These are phyloP conservation scores for Tritrichomonas foetus DNA, from an alignment of 208 protist species.

Conservation along the genomic window DNA sequence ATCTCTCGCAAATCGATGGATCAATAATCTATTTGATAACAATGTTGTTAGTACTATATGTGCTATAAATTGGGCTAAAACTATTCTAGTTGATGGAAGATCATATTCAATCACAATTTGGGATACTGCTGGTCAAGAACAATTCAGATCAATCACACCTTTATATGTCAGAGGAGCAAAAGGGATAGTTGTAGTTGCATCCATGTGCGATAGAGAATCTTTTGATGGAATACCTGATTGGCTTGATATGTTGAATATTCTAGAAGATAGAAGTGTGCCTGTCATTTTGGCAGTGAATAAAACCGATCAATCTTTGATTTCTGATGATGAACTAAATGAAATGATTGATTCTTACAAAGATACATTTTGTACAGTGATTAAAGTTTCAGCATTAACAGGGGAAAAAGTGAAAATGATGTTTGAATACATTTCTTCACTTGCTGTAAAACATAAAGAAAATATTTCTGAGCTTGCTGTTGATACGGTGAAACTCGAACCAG, in stretches of 20 bases:
- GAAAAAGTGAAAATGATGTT: too few relatives aligned
- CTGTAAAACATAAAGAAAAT: too few relatives aligned
- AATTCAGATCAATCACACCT: not conserved
- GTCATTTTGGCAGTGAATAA: not conserved
- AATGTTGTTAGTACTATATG: not conserved
- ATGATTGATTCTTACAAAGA: too few relatives aligned
- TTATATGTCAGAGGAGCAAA: not conserved
- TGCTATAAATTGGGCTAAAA: not conserved
- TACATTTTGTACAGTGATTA: too few relatives aligned
- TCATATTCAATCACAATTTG: not conserved
- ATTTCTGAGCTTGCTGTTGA: too few relatives aligned
- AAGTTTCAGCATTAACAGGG: too few relatives aligned
- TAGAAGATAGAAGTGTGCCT: not conserved
- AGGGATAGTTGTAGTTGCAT: not conserved
- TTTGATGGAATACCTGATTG: not conserved
- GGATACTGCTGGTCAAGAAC: conserved; percentile 20
- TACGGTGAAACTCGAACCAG: too few relatives aligned
- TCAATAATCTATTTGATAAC: not conserved
- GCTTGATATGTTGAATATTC: not conserved
- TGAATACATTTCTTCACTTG: too few relatives aligned
- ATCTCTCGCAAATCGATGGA: not conserved
- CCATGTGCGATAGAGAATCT: not conserved
- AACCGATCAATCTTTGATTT: too few relatives aligned
- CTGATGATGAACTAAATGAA: too few relatives aligned
- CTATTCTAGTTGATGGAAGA: not conserved